Percentiles rank a stretch among this genome's conserved stretches.
Conservation (phyloP, 2,329 filamentous ascomycete species). For the Cryphonectria radicalis region DNA sequence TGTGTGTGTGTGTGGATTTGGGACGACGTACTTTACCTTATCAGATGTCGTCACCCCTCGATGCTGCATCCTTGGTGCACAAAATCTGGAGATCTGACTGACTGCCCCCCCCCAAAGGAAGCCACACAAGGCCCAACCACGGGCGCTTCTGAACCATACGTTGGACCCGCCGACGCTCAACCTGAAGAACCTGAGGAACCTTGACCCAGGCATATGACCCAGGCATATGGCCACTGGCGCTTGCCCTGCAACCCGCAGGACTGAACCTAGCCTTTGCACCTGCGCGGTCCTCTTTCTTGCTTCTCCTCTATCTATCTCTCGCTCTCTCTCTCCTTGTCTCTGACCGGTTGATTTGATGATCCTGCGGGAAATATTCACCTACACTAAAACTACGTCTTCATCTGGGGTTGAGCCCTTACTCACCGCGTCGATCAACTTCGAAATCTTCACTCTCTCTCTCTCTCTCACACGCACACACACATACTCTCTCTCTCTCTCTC, state of each 20-base stretch:
- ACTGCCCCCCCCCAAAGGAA: background rate
- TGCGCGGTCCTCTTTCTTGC: background rate
- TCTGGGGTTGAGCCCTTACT: background rate
- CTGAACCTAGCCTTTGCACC: background rate
- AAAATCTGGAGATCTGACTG: background rate
- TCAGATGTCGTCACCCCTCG: conserved; percentile 1
- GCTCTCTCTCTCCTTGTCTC: background rate
- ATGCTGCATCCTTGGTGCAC: background rate
- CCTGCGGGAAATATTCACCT: conserved; percentile 5
- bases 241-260: background rate
- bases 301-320: too few relatives aligned
- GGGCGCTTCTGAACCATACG: conserved; percentile 13
- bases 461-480: too few relatives aligned
- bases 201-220: background rate
- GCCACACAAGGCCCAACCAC: background rate
- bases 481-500: background rate
- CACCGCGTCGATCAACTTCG: background rate
- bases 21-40: background rate
- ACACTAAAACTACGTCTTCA: background rate
- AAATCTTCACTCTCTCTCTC: background rate
- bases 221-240: background rate
- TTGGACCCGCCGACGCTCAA: conserved; percentile 6
- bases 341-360: background rate
- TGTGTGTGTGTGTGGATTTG: background rate
- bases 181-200: conserved; percentile 1